A percentile compares a stretch with the other conserved stretches of the same genome.
These are phyloP conservation scores for Zopfochytrium polystomum DNA, from an alignment of 371 early-diverging fungal species.

Conservation along the genomic window DNA sequence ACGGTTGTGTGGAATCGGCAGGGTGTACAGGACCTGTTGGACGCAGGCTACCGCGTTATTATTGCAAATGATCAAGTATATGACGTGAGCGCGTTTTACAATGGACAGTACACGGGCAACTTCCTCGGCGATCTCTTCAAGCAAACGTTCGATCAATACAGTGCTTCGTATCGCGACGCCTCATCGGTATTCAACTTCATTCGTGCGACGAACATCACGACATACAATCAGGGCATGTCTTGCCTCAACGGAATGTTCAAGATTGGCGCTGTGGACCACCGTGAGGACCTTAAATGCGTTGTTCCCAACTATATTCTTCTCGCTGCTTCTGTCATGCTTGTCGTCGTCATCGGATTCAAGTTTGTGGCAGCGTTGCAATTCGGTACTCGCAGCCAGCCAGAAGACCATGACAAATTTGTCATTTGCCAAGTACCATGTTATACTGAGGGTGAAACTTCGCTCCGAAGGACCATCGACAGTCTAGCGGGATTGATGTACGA, in stretches of 20 bases:
- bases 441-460: constrained; percentile 93
- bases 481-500: constrained; percentile 90
- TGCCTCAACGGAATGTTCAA: constrained; percentile 64
- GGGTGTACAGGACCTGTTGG: constrained; percentile 14
- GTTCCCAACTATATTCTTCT: constrained; percentile 88
- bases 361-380: constrained; percentile 85
- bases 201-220: constrained; percentile 7
- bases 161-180: constrained; percentile 22
- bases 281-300: constrained; percentile 77
- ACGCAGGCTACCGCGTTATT: constrained; percentile 15
- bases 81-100: constrained; percentile 37
- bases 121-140: constrained; percentile 30
- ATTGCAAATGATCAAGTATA: constrained; percentile 41
- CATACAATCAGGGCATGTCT: constrained; percentile 19
- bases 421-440: constrained; percentile 96
- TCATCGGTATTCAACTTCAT: constrained; percentile 26
- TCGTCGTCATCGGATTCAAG: constrained; percentile 83
- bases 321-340: constrained; percentile 72
- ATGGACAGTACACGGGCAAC: constrained; percentile 18
- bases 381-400: constrained; percentile 67
- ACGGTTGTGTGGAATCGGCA: constrained; percentile 36
- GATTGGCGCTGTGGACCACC: constrained; percentile 81
- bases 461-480: constrained; percentile 94
- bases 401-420: no score
- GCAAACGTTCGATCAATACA: constrained; percentile 12